Evolutionary conservation across 495 filamentous ascomycete species (phyloP).

Genomic region (Beverwykella pulmonaria): DNA sequence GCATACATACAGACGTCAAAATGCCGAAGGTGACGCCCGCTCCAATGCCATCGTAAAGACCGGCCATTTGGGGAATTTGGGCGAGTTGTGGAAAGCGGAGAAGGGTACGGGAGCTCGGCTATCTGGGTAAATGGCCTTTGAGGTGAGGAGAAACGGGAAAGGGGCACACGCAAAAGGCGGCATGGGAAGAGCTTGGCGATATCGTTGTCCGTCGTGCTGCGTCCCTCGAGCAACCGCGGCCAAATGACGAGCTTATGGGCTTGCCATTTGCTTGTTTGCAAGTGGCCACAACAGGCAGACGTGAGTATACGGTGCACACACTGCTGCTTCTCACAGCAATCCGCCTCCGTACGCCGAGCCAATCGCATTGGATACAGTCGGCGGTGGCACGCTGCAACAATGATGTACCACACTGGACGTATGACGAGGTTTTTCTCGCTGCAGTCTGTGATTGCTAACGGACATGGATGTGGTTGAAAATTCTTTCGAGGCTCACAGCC

Average conservation of each 20-base stretch:
- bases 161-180: slow-evolving; percentile 10
- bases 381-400: too few relatives aligned
- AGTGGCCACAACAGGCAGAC: neutral
- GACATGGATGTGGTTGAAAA: slow-evolving; percentile 17
- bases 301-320: too few relatives aligned
- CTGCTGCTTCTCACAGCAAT: too few relatives aligned
- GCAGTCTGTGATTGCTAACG: neutral
- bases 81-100: neutral
- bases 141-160: neutral
- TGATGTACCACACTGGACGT: too few relatives aligned
- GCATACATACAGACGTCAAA: too few relatives aligned
- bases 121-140: slow-evolving; percentile 26
- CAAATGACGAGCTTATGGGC: neutral
- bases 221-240: slow-evolving; percentile 1
- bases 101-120: slow-evolving; percentile 16
- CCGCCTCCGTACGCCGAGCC: neutral
- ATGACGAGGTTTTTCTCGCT: neutral
- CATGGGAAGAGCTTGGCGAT: slow-evolving; percentile 16
- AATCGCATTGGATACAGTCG: neutral
- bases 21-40: neutral
- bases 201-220: neutral
- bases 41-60: too few relatives aligned
- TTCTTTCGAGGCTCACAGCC: slow-evolving; percentile 3
- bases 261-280: neutral
- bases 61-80: slow-evolving; percentile 18